These are phyloP conservation scores for Lanmaoa rubissima DNA, from an alignment of 768 basidiomycete genomes.

Conservation along the genomic window DNA sequence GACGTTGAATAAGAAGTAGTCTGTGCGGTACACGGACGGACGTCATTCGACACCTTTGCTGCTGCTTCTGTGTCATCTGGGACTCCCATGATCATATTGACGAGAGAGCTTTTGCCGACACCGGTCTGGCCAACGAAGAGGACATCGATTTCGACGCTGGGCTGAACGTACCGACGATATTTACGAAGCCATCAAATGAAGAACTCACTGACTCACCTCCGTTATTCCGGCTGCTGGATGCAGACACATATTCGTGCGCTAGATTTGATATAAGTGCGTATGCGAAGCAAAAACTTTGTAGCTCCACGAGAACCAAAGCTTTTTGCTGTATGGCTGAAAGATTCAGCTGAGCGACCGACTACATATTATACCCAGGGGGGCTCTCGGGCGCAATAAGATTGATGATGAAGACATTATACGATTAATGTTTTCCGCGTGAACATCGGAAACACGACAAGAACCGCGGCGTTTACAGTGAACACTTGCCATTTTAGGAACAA, in stretches of 20 bases:
- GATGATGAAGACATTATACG: no score
- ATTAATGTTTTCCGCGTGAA: no score
- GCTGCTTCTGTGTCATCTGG: not conserved
- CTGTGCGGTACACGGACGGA: conserved; percentile 18
- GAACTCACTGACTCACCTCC: conserved; percentile 14
- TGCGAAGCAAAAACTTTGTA: not conserved
- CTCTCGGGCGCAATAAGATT: no score
- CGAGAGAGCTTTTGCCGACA: conserved; percentile 24
- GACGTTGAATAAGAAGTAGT: conserved; percentile 3
- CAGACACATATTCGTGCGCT: not conserved
- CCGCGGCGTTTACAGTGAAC: no score
- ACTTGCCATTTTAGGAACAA: no score
- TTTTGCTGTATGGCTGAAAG: no score
- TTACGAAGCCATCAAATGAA: not conserved
- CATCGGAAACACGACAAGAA: no score
- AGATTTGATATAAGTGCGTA: not conserved
- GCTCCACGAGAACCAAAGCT: not conserved
- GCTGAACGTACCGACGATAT: conserved; percentile 5
- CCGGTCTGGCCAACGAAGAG: conserved; percentile 27
- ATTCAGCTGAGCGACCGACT: no score
- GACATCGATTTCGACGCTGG: conserved; percentile 11
- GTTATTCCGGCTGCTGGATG: conserved; percentile 10
- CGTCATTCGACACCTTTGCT: conserved; percentile 19
- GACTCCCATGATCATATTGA: conserved; percentile 23
- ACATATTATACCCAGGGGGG: no score